Percentiles rank a stretch among this genome's conserved stretches.
Conservation (phyloP, 208 protist species). For the Porcisia deanei region DNA sequence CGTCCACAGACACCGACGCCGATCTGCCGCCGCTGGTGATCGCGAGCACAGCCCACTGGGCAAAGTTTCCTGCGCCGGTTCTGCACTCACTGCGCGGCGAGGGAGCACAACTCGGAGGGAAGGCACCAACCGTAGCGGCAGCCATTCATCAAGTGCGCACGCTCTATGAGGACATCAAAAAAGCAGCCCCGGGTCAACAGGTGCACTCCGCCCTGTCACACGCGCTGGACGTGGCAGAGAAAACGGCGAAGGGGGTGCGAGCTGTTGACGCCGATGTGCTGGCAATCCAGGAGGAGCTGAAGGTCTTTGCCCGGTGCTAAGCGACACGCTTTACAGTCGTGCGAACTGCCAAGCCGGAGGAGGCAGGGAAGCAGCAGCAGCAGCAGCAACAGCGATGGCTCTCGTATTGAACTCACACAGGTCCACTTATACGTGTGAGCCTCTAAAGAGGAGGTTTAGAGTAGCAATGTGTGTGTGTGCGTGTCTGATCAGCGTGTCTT, state of each 20-base stretch:
- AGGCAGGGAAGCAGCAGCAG: not conserved
- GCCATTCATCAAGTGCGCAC: slow-evolving; percentile 21
- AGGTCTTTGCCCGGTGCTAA: slow-evolving; percentile 30
- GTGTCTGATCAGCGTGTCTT: not conserved
- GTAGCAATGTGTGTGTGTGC: not conserved
- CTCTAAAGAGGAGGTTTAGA: not conserved
- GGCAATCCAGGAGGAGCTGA: slow-evolving; percentile 42
- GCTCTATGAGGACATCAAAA: slow-evolving; percentile 18
- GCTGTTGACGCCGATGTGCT: slow-evolving; percentile 30
- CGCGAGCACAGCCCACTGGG: slow-evolving; percentile 84
- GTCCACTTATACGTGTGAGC: not conserved
- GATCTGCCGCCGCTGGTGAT: slow-evolving; percentile 58
- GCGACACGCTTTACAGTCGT: not conserved
- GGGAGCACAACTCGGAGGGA: slow-evolving; percentile 20
- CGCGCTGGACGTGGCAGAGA: slow-evolving; percentile 39
- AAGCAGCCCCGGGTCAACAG: slow-evolving; percentile 18
- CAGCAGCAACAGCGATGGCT: not conserved
- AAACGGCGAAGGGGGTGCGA: slow-evolving; percentile 29
- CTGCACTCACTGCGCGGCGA: slow-evolving; percentile 69
- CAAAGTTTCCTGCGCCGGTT: slow-evolving; percentile 85
- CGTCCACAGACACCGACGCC: slow-evolving; percentile 15
- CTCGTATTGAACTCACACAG: not conserved
- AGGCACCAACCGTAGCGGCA: slow-evolving; percentile 19
- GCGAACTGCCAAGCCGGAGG: not conserved
- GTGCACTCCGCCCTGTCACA: slow-evolving; percentile 51